These are phyloP conservation scores for Auxenochlorella pyrenoidosa DNA, from an alignment of 139 green algal genomes.

Conservation along the genomic window DNA sequence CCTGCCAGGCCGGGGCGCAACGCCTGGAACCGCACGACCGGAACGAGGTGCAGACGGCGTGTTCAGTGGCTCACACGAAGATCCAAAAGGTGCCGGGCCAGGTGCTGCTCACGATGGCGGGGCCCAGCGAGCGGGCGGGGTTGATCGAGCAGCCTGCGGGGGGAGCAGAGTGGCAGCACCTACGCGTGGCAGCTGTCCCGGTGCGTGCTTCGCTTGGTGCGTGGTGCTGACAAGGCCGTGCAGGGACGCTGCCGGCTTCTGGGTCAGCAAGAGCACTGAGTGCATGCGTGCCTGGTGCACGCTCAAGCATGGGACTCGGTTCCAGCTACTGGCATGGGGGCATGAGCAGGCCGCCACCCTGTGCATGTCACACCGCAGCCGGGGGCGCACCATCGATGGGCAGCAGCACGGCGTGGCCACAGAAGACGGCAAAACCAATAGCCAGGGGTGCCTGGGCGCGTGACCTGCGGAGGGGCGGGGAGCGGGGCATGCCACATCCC, in stretches of 20 bases:
- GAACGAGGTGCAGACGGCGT: background rate
- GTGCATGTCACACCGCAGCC: background rate
- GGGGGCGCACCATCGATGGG: constrained; percentile 38
- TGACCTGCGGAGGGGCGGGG: background rate
- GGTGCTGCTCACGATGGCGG: constrained; percentile 52
- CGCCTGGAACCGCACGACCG: no score
- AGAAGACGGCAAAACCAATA: constrained; percentile 46
- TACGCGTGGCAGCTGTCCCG: no score
- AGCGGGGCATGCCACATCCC: no score
- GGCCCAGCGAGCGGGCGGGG: constrained; percentile 56
- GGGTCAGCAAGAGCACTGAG: no score
- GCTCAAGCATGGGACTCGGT: background rate
- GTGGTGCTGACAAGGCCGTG: no score
- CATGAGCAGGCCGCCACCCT: background rate
- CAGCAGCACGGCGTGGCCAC: constrained; percentile 45
- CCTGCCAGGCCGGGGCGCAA: no score
- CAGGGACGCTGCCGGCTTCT: no score
- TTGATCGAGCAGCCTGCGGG: constrained; percentile 47
- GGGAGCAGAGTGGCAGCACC: background rate
- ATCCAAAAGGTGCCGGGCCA: constrained; percentile 9
- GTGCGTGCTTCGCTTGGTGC: no score
- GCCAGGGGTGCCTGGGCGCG: background rate
- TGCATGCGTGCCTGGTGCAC: no score
- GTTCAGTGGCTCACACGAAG: background rate
- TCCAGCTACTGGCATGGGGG: background rate